Evolutionary conservation across 139 green algal genomes (phyloP), one percentile per base, ranked within the genome.

Genomic region (Picochlorum sp.): DNA sequence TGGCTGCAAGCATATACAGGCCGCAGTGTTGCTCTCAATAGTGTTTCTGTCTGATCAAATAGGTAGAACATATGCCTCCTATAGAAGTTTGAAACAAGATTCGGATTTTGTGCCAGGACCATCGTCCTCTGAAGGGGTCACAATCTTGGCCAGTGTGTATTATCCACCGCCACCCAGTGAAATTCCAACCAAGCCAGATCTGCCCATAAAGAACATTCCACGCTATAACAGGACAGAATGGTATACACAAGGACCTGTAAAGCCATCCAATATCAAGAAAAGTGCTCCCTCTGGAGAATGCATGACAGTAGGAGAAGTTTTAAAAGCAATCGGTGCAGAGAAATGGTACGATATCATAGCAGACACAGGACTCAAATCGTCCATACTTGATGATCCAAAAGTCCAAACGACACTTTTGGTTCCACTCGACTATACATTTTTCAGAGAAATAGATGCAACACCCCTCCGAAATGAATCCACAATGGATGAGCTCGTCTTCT

Each of bases 351-450:
- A 73, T 20, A 45, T 73, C 26, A 30, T 73, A 60, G 61, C 24
- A 67, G 7, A n/a, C 8, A 45, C 21, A n/a, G 58, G 34, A 23
- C 38, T 72, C 31, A 51, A 13, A 8, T 44, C 20, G 21, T 10
- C 52, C 4, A 23, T 78, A 34, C 52, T 78, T 24, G 20, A 31
- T 18, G 55, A 62, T n/a, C 20, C 11, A 20, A 57, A 44, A 4
- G 31, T 52, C 3, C 16, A 23, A 30, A 45, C 44, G 30, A 78
- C 71, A 0, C 60, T 78, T 20, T 45, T 78, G 18, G 66, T 78
- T 20, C 71, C 71, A 14, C 37, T 70, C 5, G 54, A 73, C 28
- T 57, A 31, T 15, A 55, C 64, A 1, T 50, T 77, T 18, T 62
- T 16, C 4, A 65, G 52, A 31, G 13, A 1, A 7, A 61, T 77